Conservation (phyloP, 2,329 filamentous ascomycete species). For the Ploettnerulaceae sp. region DNA sequence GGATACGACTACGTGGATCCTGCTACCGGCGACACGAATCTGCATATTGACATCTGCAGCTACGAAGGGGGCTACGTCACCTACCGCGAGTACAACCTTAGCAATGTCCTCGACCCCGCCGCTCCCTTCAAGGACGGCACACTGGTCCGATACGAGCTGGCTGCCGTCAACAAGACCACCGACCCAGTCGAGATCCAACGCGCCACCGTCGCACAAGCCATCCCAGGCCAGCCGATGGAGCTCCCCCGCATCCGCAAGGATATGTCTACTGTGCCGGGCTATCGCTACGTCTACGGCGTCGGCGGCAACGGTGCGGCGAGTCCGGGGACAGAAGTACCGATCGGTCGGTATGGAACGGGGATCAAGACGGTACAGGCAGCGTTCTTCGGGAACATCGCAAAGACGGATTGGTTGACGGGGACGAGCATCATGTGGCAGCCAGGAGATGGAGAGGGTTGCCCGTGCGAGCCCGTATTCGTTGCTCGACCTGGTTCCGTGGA, state of each 20-base stretch:
- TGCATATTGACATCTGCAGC: conserved; percentile 7
- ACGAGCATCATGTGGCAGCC: conserved; percentile 48
- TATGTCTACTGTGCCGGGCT: conserved; percentile 4
- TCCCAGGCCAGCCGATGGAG: neutral
- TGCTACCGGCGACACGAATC: conserved; percentile 1
- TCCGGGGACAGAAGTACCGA: conserved; percentile 57
- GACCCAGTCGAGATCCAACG: neutral
- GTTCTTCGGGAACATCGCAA: conserved; percentile 57
- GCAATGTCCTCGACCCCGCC: conserved; percentile 5
- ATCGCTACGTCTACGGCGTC: conserved; percentile 7
- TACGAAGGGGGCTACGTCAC: conserved; percentile 1
- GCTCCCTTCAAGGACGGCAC: conserved; percentile 1
- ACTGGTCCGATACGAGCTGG: conserved; percentile 1
- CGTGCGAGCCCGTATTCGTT: conserved; percentile 66
- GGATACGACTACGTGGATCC: conserved; percentile 42
- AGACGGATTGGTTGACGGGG: conserved; percentile 56
- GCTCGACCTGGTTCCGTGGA: conserved; percentile 42
- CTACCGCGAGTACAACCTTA: conserved; percentile 7
- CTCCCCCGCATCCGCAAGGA: conserved; percentile 6
- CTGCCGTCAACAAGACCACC: conserved; percentile 1
- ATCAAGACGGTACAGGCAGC: conserved; percentile 53
- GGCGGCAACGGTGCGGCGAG: conserved; percentile 39
- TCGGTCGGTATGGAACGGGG: conserved; percentile 60
- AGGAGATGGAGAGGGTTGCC: conserved; percentile 54
- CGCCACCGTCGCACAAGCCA: conserved; percentile 3